Evolutionary conservation across 768 basidiomycete species (phyloP), one percentile per base, ranked within the genome.

Genomic region (Serendipita sp.): DNA sequence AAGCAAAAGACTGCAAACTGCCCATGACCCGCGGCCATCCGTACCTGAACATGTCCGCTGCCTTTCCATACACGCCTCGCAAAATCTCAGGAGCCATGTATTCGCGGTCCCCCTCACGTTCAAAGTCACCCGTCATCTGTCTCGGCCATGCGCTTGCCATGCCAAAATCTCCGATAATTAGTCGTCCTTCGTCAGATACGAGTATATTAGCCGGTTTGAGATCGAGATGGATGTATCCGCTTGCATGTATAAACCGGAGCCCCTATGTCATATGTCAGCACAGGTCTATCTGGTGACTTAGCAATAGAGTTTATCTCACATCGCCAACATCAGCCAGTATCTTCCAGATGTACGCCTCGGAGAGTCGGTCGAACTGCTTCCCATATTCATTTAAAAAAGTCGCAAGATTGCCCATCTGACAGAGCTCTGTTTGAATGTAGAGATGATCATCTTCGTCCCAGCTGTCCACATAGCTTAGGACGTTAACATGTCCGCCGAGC

Each of bases 161-260:
- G 7, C 96, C 96, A 76, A 98, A 97, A 74, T 99, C 96, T 5
- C 95, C 95, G 73, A 99, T 92, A 77, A 92, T 92, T 77, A 99
- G 87, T 51, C 87, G 82, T 1, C 96, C 96, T 47, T 85, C 81
- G 5, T 79, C 78, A 8, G 90, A 92, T 70, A 99, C 80, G 72
- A 99, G 92, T 62, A 99, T 86, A 73, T 99, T 99, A 47, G 92
- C 92, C 11, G 96, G 96, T 77, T 99, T 99, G 68, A 99, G 76
- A 76, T 99, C 96, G 64, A 99, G 81, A 76, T 99, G 96, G 60
- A 98, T 87, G 65, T 96, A 84, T 64, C 87, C 86, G 48, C 86
- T 82, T 69, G 83, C 80, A 75, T 99, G 96, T 65, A 99, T 88
- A 76, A 96, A 94, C 66, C 79, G 78, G 66, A 98, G 78, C 67